Conservation (phyloP, 1,284 basidiomycete genomes). For the Mycosarcoma maydis region DNA sequence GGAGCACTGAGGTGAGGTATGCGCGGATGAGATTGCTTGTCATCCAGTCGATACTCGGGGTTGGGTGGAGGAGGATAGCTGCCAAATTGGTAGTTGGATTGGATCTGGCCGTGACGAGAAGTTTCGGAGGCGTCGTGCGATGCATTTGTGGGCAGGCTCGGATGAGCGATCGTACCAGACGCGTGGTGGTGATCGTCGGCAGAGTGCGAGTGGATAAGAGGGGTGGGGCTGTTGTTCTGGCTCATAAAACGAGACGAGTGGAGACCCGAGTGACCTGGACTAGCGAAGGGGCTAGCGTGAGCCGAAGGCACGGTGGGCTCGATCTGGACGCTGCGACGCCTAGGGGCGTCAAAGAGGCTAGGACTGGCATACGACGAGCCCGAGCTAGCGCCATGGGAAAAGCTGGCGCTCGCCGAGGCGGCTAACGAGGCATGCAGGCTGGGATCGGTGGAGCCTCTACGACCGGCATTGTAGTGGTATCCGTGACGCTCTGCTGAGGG, state of each 20-base stretch:
- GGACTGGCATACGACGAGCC: constrained; percentile 36
- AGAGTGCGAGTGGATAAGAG: constrained; percentile 29
- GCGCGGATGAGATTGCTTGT: constrained; percentile 30
- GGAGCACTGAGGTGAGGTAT: constrained; percentile 44
- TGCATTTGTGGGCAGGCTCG: constrained; percentile 9
- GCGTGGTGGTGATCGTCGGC: constrained; percentile 35
- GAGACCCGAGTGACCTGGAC: constrained; percentile 32
- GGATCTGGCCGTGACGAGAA: constrained; percentile 26
- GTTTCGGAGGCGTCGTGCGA: constrained; percentile 19
- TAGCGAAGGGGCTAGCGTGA: constrained; percentile 38
- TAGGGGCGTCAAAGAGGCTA: constrained; percentile 38
- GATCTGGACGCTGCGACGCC: constrained; percentile 49
- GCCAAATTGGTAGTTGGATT: constrained; percentile 50
- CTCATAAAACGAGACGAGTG: constrained; percentile 45
- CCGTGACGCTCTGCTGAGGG: constrained; percentile 43
- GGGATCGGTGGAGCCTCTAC: constrained; percentile 52
- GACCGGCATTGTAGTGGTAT: constrained; percentile 26
- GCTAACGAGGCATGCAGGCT: constrained; percentile 52
- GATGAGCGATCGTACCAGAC: constrained; percentile 10
- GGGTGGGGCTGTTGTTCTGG: constrained; percentile 48
- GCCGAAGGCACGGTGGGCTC: constrained; percentile 44
- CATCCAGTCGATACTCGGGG: constrained; percentile 38
- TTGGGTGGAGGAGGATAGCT: constrained; percentile 36
- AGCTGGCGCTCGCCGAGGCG: constrained; percentile 41
- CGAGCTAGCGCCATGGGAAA: constrained; percentile 33